phyloP scores from a whole-genome alignment of 2,329 filamentous ascomycete genomes.

The Trichoderma sp. region DNA sequence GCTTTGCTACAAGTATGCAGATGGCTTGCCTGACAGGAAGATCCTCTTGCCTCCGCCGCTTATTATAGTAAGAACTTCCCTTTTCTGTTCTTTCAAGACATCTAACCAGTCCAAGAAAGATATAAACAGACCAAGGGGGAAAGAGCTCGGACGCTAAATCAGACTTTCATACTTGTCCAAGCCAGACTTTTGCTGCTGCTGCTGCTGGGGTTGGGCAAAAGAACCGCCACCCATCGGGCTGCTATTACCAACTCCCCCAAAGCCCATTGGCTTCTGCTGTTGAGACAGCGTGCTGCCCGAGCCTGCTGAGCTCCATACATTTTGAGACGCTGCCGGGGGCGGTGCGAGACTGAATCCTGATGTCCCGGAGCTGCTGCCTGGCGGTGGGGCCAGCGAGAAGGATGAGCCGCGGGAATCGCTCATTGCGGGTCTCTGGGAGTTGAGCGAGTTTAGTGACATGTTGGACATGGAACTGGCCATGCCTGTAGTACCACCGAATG shows the following conservation, averaged over 20 bases:
- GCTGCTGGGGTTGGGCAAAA: slow-evolving; percentile 27
- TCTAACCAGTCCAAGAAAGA: neutral
- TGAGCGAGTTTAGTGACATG: slow-evolving; percentile 45
- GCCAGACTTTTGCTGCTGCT: slow-evolving; percentile 49
- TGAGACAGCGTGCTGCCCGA: neutral
- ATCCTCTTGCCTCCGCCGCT: neutral
- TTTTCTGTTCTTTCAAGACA: neutral
- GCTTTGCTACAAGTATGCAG: neutral
- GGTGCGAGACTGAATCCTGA: slow-evolving; percentile 52
- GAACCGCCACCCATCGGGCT: slow-evolving; percentile 27
- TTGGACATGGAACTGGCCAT: slow-evolving; percentile 50
- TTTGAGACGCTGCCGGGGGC: slow-evolving; percentile 37
- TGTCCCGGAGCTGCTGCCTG: slow-evolving; percentile 36
- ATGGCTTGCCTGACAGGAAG: neutral
- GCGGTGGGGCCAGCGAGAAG: slow-evolving; percentile 60
- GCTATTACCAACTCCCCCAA: slow-evolving; percentile 32
- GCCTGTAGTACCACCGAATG: slow-evolving; percentile 36
- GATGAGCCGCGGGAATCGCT: slow-evolving; percentile 43
- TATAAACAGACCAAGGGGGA: neutral
- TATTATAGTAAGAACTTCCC: neutral
- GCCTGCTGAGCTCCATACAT: slow-evolving; percentile 27
- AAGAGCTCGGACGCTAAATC: slow-evolving; percentile 45
- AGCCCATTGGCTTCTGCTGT: slow-evolving; percentile 24
- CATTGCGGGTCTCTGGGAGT: slow-evolving; percentile 43
- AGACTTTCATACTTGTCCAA: slow-evolving; percentile 71